Base-by-base conservation (phyloP, 2,329 filamentous ascomycete genomes). In the Leptosphaerulina australis region DNA sequence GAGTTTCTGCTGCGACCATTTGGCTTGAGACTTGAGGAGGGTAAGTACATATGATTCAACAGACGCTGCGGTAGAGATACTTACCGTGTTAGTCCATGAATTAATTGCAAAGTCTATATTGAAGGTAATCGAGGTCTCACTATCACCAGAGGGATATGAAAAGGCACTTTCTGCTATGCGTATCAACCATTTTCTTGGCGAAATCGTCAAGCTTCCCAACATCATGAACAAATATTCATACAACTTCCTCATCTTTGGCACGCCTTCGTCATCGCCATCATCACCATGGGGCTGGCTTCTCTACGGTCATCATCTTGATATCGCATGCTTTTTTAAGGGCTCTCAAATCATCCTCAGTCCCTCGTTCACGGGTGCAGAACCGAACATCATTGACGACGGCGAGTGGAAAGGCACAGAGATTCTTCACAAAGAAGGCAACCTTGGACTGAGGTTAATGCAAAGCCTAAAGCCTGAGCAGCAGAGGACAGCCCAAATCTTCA, bases 321-420 rank as follows among this genome's bases (percentile, higher is more conserved):
- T 92, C 2, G 86, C 85, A 61, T 79, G 88, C 17, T 88, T 91
- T 65, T 78, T 91, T 46, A 81, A 85, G 63, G 77, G 77, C 24
- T 71, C 75, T 0, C 86, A 90, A 67, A 84, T 91, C 39, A 76
- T 90, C 34, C 77, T 90, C 2, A 84, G 83, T 0, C 89, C 89
- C 0, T 89, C 85, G 73, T 93, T 93, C 71, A 90, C 87, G 0
- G 89, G 89, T 45, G 89, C 89, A 0, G 89, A 93, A 71, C 89
- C 89, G 0, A 91, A 92, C 61, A 63, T 85, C 26, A 88, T 91
- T 59, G 88, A 91, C 57, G 70, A 72, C 0, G 87, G 88, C 0
- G 80, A 80, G 0, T 79, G 84, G 67, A 73, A 74, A 1, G 88
- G 88, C 5, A 88, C 85, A 0, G 76, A 81, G 3, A 89, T 91